These are phyloP conservation scores for Mortierella sp. DNA, from an alignment of 371 early-diverging fungal genomes.

Conservation along the genomic window DNA sequence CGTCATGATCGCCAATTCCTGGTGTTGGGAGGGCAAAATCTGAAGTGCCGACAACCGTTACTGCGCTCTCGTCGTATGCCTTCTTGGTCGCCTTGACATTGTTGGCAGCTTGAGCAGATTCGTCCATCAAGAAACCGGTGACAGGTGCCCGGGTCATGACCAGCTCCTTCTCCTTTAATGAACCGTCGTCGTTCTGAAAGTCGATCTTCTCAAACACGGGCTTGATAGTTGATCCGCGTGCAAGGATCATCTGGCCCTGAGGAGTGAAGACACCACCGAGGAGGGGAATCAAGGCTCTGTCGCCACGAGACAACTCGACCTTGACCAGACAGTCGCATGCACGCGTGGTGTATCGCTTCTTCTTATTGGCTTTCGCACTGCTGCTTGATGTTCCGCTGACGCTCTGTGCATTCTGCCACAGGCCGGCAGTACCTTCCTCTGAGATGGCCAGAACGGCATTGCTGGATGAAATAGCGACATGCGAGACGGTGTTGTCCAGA, in stretches of 20 bases:
- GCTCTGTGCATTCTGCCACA: conserved; percentile 75
- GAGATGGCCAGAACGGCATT: conserved; percentile 76
- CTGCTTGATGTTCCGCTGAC: conserved; percentile 38
- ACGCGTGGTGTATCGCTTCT: conserved; percentile 70
- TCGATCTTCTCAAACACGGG: conserved; percentile 81
- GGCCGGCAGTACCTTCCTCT: conserved; percentile 75
- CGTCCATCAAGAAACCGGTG: conserved; percentile 66
- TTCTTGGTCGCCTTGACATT: conserved; percentile 59
- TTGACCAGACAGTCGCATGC: conserved; percentile 69
- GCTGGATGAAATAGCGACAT: conserved; percentile 65
- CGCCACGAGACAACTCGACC: conserved; percentile 59
- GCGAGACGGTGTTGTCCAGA: conserved; percentile 68
- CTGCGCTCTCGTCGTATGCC: conserved; percentile 48
- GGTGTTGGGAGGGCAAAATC: conserved; percentile 46
- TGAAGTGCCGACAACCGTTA: conserved; percentile 47
- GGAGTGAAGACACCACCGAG: conserved; percentile 72
- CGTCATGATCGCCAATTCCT: conserved; percentile 16
- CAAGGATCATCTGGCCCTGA: conserved; percentile 69
- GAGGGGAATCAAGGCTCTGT: conserved; percentile 64
- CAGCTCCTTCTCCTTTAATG: conserved; percentile 56
- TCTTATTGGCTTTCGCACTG: conserved; percentile 58
- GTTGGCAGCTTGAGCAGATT: conserved; percentile 61
- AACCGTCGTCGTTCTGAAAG: conserved; percentile 54
- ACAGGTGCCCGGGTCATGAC: conserved; percentile 63
- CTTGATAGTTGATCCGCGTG: conserved; percentile 76